phyloP scores from a whole-genome alignment of 1,284 basidiomycete genomes.

The Porodaedalea pini region DNA sequence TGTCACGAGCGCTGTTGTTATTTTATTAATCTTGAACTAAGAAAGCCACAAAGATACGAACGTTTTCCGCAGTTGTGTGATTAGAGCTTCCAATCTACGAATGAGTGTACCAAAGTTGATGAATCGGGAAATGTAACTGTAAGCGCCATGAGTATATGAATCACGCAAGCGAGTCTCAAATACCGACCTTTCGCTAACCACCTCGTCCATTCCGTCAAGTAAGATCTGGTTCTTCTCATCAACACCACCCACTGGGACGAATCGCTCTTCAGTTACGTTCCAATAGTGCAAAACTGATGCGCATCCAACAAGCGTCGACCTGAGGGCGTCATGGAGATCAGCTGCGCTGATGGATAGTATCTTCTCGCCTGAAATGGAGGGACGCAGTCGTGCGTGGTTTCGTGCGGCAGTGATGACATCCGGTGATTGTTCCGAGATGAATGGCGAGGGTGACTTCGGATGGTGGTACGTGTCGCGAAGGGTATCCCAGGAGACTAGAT shows the following conservation, averaged over 20 bases:
- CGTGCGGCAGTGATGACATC: constrained; percentile 49
- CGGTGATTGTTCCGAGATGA: constrained; percentile 61
- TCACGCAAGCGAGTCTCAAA: not conserved
- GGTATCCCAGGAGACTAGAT: constrained; percentile 39
- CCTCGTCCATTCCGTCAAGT: constrained; percentile 52
- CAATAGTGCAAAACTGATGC: constrained; percentile 63
- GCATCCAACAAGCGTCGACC: constrained; percentile 54
- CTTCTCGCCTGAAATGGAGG: constrained; percentile 36
- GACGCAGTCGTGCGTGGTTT: constrained; percentile 39
- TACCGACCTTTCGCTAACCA: constrained; percentile 51
- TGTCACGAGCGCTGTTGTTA: not conserved
- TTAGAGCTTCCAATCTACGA: constrained; percentile 58
- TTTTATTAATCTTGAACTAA: not conserved
- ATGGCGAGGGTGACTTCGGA: constrained; percentile 38
- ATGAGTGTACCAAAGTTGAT: constrained; percentile 58
- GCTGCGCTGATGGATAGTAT: constrained; percentile 41
- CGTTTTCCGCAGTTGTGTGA: constrained; percentile 43
- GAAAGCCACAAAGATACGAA: constrained; percentile 26
- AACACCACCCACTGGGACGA: constrained; percentile 37
- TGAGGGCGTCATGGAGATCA: constrained; percentile 50
- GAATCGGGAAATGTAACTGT: constrained; percentile 58
- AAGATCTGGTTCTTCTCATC: constrained; percentile 37
- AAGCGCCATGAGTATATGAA: constrained; percentile 3
- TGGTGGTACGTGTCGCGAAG: constrained; percentile 36
- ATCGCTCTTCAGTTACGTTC: constrained; percentile 49